Evolutionary conservation across 495 filamentous ascomycete genomes (phyloP).

Genomic region (Penicillium salamii): DNA sequence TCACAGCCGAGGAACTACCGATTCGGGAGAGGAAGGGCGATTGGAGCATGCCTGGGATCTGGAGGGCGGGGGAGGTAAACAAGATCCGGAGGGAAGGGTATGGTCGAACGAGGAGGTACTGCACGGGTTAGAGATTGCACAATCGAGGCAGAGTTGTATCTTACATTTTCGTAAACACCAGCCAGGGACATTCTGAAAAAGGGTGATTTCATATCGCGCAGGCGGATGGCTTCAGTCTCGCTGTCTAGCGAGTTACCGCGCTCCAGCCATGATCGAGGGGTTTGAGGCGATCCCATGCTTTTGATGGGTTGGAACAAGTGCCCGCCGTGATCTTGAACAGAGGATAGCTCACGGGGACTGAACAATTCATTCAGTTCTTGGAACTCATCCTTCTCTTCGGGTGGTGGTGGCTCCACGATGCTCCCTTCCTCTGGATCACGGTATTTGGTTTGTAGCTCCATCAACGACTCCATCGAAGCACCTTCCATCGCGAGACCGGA

Average conservation of each 20-base stretch:
- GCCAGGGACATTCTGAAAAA: constrained; percentile 25
- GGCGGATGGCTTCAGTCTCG: constrained; percentile 22
- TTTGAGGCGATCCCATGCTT: background rate
- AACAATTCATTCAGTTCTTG: constrained; percentile 56
- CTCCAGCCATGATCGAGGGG: constrained; percentile 14
- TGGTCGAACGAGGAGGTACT: constrained; percentile 63
- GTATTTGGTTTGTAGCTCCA: constrained; percentile 36
- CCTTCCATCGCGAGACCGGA: constrained; percentile 55
- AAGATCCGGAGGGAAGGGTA: constrained; percentile 61
- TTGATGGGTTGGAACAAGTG: constrained; percentile 29
- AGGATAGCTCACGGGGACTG: constrained; percentile 53
- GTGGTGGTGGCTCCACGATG: constrained; percentile 12
- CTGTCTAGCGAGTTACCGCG: constrained; percentile 12
- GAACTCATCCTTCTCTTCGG: constrained; percentile 35
- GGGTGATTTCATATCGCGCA: constrained; percentile 22
- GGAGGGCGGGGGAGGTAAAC: constrained; percentile 61
- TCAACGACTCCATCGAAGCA: constrained; percentile 56
- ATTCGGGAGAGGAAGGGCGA: constrained; percentile 58
- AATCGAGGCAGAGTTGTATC: background rate
- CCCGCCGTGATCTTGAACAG: constrained; percentile 36
- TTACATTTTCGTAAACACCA: constrained; percentile 48
- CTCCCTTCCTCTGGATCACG: constrained; percentile 17
- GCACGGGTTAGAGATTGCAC: background rate
- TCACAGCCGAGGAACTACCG: constrained; percentile 48
- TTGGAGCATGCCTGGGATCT: constrained; percentile 59